Evolutionary conservation across 495 filamentous ascomycete species (phyloP).

Genomic region (Paragyromitra xinjiangensis): DNA sequence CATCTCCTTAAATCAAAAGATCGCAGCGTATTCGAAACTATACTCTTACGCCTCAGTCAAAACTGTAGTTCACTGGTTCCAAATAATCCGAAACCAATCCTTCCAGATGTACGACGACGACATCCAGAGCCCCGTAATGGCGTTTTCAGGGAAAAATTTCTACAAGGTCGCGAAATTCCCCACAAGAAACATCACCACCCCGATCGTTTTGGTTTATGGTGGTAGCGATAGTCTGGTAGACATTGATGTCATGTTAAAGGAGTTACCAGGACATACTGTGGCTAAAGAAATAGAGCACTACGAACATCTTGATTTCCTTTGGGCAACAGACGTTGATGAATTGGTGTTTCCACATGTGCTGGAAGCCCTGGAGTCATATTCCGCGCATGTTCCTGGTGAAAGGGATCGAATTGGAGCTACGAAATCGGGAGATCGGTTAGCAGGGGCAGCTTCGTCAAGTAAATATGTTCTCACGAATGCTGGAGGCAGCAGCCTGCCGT

Average conservation of each 20-base stretch:
- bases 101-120: slow-evolving; percentile 99
- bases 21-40: slow-evolving; percentile 94
- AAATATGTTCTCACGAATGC: neutral
- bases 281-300: slow-evolving; percentile 87
- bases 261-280: slow-evolving; percentile 82
- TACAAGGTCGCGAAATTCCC: slow-evolving; percentile 96
- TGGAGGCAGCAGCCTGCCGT: slow-evolving; percentile 29
- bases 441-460: slow-evolving; percentile 1
- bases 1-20: slow-evolving; percentile 86
- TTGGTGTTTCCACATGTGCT: slow-evolving; percentile 91
- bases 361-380: slow-evolving; percentile 78
- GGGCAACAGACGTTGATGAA: slow-evolving; percentile 83
- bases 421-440: neutral
- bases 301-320: slow-evolving; percentile 97
- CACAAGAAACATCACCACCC: slow-evolving; percentile 95
- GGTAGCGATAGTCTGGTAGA: slow-evolving; percentile 95
- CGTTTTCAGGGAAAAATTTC: slow-evolving; percentile 69
- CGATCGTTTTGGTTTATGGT: slow-evolving; percentile 91
- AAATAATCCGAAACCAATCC: slow-evolving; percentile 91
- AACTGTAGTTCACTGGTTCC: slow-evolving; percentile 97
- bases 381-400: slow-evolving; percentile 56
- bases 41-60: slow-evolving; percentile 97
- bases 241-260: slow-evolving; percentile 87
- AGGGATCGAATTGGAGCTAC: neutral
- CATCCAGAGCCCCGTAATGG: slow-evolving; percentile 66